Evolutionary conservation across 106 monocot species (phyloP).

Genomic region (Platanthera guangdongensis): DNA sequence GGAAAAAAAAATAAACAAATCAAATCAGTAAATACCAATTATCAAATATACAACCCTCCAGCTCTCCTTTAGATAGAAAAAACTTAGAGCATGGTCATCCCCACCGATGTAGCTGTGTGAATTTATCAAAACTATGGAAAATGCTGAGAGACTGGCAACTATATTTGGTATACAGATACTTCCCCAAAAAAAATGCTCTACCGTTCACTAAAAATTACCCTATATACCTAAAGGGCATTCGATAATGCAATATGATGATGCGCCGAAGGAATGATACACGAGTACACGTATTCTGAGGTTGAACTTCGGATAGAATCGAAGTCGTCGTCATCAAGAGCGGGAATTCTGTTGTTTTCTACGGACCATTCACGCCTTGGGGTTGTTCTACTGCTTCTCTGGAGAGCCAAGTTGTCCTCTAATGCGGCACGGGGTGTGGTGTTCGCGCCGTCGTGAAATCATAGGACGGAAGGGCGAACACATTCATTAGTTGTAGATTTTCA

Average conservation of each 20-base stretch:
- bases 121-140: constrained; percentile 4
- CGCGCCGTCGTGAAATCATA: background rate
- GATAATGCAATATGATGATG: background rate
- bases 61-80: background rate
- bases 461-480: background rate
- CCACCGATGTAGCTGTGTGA: background rate
- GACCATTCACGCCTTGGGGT: background rate
- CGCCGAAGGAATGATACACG: background rate
- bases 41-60: constrained; percentile 2
- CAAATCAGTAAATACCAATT: background rate
- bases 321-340: background rate
- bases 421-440: background rate
- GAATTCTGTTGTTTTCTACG: background rate
- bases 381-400: background rate
- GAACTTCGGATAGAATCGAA: background rate
- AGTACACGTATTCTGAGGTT: background rate
- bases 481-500: constrained; percentile 86
- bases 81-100: background rate
- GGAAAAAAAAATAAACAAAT: background rate
- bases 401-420: background rate
- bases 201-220: constrained; percentile 22
- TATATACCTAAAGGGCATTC: background rate
- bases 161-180: constrained; percentile 1
- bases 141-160: background rate
- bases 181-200: constrained; percentile 14